Percentiles rank a stretch among this genome's conserved stretches.
Evolutionary conservation across 2,329 filamentous ascomycete genomes (phyloP).

Genomic region (Aspergillus vadensis): DNA sequence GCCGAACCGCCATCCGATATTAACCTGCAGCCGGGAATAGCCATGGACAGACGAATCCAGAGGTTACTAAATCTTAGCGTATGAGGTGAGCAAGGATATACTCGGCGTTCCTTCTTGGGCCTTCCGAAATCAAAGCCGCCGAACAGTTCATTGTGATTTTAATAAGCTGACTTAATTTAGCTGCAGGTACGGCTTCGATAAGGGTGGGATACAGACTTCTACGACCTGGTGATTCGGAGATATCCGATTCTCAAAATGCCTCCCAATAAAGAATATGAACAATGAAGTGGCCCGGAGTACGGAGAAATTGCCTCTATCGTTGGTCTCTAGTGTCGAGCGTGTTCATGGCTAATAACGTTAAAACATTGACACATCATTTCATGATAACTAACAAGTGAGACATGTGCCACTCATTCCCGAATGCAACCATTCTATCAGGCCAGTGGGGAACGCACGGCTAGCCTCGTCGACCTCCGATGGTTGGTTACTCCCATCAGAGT

Average conservation of each 20-base stretch:
- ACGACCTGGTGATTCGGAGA: constrained; percentile 1
- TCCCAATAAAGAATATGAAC: background rate
- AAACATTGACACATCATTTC: constrained; percentile 10
- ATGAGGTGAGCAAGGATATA: background rate
- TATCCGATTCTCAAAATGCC: background rate
- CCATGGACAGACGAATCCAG: background rate
- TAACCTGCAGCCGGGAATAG: background rate
- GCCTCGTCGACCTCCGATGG: background rate
- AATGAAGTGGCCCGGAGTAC: background rate
- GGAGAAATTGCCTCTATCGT: constrained; percentile 7
- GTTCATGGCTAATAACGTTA: constrained; percentile 3
- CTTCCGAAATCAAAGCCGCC: background rate
- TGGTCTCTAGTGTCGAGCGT: background rate
- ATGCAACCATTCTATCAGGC: constrained; percentile 22
- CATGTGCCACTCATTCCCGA: constrained; percentile 9
- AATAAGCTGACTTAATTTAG: background rate
- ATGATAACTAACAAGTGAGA: constrained; percentile 22
- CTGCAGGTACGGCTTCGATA: constrained; percentile 6
- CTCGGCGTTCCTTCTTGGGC: background rate
- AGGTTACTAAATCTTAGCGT: background rate
- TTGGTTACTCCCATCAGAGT: constrained; percentile 2
- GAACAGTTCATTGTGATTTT: background rate
- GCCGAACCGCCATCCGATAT: background rate
- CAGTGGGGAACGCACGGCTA: constrained; percentile 10
- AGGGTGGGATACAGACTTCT: background rate